These are phyloP conservation scores for Tagetes erecta DNA, from an alignment of 129 eudicot genomes.

Conservation along the genomic window DNA sequence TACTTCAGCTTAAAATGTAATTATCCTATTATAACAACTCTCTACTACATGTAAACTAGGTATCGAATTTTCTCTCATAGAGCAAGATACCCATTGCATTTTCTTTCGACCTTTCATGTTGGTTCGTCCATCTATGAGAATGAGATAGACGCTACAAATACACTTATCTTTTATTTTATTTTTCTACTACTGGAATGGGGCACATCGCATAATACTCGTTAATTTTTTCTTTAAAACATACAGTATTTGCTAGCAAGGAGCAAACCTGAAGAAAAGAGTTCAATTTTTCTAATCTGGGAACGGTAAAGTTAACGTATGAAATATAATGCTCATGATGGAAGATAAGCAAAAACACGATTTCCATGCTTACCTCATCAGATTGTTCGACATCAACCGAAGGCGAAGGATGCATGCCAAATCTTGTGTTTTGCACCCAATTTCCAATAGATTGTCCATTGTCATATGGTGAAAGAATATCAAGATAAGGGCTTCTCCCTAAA, in stretches of 20 bases:
- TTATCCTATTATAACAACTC: not conserved
- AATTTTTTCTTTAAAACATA: no score
- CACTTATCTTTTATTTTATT: not conserved
- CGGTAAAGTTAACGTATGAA: constrained; percentile 2
- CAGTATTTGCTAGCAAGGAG: not conserved
- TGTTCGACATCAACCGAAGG: constrained; percentile 43
- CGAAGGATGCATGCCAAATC: constrained; percentile 56
- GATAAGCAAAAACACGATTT: not conserved
- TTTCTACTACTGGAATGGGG: not conserved
- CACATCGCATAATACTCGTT: not conserved
- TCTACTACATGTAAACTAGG: not conserved
- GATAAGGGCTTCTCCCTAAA: constrained; percentile 55
- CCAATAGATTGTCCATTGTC: constrained; percentile 50
- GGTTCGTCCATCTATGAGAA: not conserved
- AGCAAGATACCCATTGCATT: not conserved
- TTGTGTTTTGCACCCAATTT: constrained; percentile 38
- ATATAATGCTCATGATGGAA: not conserved
- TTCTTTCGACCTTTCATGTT: not conserved
- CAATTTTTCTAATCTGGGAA: not conserved
- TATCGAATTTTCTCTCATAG: not conserved
- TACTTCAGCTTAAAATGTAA: not conserved
- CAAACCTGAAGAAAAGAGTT: not conserved
- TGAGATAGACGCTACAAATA: not conserved
- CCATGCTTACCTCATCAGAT: constrained; percentile 55
- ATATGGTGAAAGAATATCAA: constrained; percentile 46